Percentiles rank a stretch among this genome's conserved stretches.
Conservation (phyloP, 139 green algal species). For the Ulvella scutata region DNA sequence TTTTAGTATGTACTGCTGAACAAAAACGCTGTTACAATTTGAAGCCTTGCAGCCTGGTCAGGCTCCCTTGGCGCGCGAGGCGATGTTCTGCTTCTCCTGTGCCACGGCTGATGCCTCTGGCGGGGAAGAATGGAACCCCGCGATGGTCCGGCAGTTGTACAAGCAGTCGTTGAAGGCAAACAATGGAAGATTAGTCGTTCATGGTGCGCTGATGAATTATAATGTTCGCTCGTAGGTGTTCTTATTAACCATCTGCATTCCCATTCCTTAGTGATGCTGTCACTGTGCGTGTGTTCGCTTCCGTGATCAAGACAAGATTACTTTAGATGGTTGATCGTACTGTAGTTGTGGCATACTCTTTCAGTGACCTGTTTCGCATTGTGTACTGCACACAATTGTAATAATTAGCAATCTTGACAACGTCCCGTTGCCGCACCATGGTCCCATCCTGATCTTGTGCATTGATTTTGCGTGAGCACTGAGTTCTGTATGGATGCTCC, state of each 20-base stretch:
- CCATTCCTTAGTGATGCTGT: neutral
- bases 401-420: neutral
- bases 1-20: too few relatives aligned
- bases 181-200: constrained; percentile 34
- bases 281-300: too few relatives aligned
- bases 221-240: neutral
- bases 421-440: neutral
- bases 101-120: constrained; percentile 4
- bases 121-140: neutral
- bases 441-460: too few relatives aligned
- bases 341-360: too few relatives aligned
- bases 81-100: neutral
- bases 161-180: constrained; percentile 25
- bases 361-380: too few relatives aligned
- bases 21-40: too few relatives aligned
- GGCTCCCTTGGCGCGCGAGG: too few relatives aligned
- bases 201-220: constrained; percentile 18
- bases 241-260: neutral
- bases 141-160: constrained; percentile 28
- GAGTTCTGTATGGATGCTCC: too few relatives aligned
- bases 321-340: too few relatives aligned
- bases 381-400: neutral
- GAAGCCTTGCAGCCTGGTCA: too few relatives aligned
- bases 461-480: too few relatives aligned
- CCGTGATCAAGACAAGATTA: too few relatives aligned